A percentile compares a stretch with the other conserved stretches of the same genome.
These are phyloP conservation scores for Aspergillus vadensis DNA, from an alignment of 2,329 filamentous ascomycete species.

Conservation along the genomic window DNA sequence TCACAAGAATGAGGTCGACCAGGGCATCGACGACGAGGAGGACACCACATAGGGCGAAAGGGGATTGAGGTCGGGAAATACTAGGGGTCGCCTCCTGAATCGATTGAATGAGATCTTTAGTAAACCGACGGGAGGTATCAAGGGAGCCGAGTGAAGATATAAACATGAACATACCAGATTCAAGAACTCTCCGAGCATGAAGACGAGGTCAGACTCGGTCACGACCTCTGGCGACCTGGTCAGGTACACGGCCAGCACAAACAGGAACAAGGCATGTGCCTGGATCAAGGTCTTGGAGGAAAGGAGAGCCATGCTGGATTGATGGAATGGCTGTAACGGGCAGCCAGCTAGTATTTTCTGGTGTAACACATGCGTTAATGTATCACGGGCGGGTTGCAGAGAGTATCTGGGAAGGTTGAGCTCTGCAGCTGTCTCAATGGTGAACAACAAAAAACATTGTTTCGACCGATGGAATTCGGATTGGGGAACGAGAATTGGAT, in stretches of 20 bases:
- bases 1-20: conserved; percentile 66
- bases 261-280: conserved; percentile 78
- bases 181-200: conserved; percentile 80
- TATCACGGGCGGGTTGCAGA: background rate
- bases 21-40: conserved; percentile 68
- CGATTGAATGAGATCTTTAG: background rate
- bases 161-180: conserved; percentile 62
- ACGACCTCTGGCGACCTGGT: conserved; percentile 71
- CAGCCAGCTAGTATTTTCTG: background rate
- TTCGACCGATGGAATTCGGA: no score
- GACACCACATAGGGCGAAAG: conserved; percentile 67
- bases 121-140: background rate
- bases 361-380: background rate
- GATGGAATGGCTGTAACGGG: background rate
- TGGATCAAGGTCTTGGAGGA: conserved; percentile 80
- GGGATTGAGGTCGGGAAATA: conserved; percentile 69
- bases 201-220: conserved; percentile 78
- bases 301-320: conserved; percentile 71
- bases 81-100: conserved; percentile 57
- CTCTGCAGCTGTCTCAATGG: background rate
- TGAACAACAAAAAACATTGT: background rate
- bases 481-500: background rate
- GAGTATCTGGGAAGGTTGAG: background rate
- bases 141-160: background rate
- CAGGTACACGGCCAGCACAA: conserved; percentile 82